These are phyloP conservation scores for Boletus barrowsii DNA, from an alignment of 768 basidiomycete species.

Conservation along the genomic window DNA sequence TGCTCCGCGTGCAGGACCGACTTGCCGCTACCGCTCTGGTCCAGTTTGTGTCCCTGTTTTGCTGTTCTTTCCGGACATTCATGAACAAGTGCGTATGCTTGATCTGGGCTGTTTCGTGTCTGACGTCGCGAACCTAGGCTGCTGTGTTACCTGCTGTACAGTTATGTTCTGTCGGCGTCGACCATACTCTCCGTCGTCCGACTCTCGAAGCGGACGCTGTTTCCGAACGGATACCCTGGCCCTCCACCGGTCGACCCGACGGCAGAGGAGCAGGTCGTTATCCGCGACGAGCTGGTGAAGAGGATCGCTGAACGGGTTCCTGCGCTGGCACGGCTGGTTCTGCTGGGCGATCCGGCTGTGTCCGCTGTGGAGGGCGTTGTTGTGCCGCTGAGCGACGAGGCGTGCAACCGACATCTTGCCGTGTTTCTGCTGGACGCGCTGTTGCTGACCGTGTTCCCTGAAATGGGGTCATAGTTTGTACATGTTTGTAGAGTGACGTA, in stretches of 20 bases:
- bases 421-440: constrained; percentile 72
- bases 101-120: not conserved
- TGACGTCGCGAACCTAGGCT: constrained; percentile 43
- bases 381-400: constrained; percentile 55
- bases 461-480: constrained; percentile 43
- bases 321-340: not conserved
- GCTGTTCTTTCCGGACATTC: constrained; percentile 48
- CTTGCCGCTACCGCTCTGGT: constrained; percentile 46
- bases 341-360: constrained; percentile 50
- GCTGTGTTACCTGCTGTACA: constrained; percentile 64
- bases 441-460: constrained; percentile 73
- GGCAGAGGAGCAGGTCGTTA: constrained; percentile 64
- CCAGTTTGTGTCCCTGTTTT: constrained; percentile 45
- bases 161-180: constrained; percentile 47
- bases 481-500: constrained; percentile 28
- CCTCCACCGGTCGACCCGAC: constrained; percentile 72
- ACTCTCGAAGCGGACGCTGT: constrained; percentile 66
- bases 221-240: constrained; percentile 87
- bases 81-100: constrained; percentile 50
- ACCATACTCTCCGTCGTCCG: constrained; percentile 54
- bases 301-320: constrained; percentile 43
- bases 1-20: constrained; percentile 48
- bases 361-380: constrained; percentile 51
- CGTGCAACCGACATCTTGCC: constrained; percentile 78
- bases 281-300: constrained; percentile 43